phyloP scores from a whole-genome alignment of 2,329 filamentous ascomycete species.

The Coniella vitis region DNA sequence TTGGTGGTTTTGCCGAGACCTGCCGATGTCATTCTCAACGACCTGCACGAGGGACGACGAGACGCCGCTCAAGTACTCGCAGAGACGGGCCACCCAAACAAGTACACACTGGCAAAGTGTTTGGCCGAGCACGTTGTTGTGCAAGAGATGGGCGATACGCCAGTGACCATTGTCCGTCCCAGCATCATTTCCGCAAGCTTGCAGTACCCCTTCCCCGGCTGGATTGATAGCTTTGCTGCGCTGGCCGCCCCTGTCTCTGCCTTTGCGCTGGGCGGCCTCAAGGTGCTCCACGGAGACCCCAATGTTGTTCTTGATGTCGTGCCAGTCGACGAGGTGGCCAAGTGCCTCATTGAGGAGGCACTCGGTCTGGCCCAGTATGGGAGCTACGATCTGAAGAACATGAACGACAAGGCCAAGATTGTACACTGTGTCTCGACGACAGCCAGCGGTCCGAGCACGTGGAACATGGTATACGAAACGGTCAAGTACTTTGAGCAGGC shows the following conservation, averaged over 20 bases:
- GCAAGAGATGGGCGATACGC: conserved; percentile 3
- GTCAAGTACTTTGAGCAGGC: conserved; percentile 8
- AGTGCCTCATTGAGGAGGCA: conserved; percentile 12
- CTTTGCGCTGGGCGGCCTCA: conserved; percentile 12
- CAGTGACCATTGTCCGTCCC: conserved; percentile 15
- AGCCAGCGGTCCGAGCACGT: conserved; percentile 7
- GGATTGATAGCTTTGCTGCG: conserved; percentile 17
- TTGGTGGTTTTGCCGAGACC: conserved; percentile 7
- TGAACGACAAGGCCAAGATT: conserved; percentile 7
- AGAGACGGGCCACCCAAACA: conserved; percentile 15
- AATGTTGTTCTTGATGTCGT: conserved; percentile 12
- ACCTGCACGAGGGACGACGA: conserved; percentile 8
- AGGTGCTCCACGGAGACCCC: conserved; percentile 14
- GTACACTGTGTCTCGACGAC: conserved; percentile 11
- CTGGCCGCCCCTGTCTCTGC: conserved; percentile 11
- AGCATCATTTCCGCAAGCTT: conserved; percentile 16
- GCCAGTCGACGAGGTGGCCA: conserved; percentile 15
- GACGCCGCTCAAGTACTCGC: neutral
- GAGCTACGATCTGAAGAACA: neutral
- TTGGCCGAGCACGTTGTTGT: conserved; percentile 15
- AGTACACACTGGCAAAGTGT: conserved; percentile 17
- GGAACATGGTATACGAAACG: conserved; percentile 5
- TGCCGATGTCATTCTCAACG: conserved; percentile 4
- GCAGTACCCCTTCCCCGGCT: conserved; percentile 13
- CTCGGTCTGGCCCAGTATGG: neutral